Evolutionary conservation across 1,284 basidiomycete genomes (phyloP), one percentile per base, ranked within the genome.

Genomic region (Ustilago lituana): DNA sequence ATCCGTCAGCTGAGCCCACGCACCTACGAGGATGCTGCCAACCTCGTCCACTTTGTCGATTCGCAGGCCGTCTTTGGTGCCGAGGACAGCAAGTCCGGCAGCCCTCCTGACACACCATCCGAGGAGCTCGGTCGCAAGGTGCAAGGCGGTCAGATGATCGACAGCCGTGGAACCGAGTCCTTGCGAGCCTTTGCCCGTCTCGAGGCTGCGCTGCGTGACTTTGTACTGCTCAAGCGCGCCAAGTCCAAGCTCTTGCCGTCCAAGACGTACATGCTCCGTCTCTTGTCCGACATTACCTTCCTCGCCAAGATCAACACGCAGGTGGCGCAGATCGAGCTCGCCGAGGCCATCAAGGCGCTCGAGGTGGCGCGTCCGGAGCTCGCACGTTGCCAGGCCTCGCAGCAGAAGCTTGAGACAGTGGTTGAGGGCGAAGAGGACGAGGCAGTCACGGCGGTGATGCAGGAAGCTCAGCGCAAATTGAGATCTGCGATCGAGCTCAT

Each of bases 41-140:
- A 98, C 82, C 88, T 99, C 22, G 94, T 98, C 1, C 96, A 99
- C 84, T 99, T 98, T 83, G 96, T 99, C 76, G 95, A 98, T 82
- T 94, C 93, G 6, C 61, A 60, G 32, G 84, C 87, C 44, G 72
- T 79, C 14, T 72, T 78, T 35, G 68, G 56, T 20, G 37, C 81
- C 37, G 46, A 62, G 8, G 64, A 55, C 19, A 77, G 64, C 49
- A 8, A 27, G 24, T 7, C 58, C 26, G 58, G 81, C 31, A 20
- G n/a, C n/a, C n/a, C n/a, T n/a, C 71, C 50, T 46, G 67, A 72
- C 50, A 76, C 55, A n/a, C 59, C 44, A n/a, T 59, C 48, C 11
- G 69, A 73, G 43, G 69, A 69, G 38, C 46, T 70, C 8, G 58
- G 54, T 2, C 48, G n/a, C 24, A 73, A 70, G 43, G 66, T 70